A percentile compares a stretch with the other conserved stretches of the same genome.
Conservation (phyloP, 2,329 filamentous ascomycete species). For the Trichoderma harzianum region DNA sequence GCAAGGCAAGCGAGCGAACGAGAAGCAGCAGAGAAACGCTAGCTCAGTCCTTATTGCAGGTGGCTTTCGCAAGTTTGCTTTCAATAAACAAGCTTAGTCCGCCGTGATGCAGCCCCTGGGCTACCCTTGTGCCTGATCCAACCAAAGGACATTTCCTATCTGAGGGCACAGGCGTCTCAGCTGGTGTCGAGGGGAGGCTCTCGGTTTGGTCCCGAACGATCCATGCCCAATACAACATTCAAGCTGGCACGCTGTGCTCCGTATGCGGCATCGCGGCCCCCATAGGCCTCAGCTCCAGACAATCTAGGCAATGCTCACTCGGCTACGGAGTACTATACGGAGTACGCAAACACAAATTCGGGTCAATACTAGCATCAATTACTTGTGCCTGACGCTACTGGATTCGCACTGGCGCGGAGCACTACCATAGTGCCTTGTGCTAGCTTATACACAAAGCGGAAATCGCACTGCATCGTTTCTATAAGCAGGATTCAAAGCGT, state of each 20-base stretch:
- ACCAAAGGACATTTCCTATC: background rate
- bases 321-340: background rate
- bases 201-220: background rate
- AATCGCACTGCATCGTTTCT: background rate
- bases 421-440: background rate
- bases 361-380: background rate
- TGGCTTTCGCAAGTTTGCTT: background rate
- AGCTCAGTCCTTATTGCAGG: background rate
- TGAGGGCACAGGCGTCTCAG: background rate
- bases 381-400: background rate
- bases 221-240: background rate
- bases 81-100: background rate
- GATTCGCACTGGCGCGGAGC: background rate
- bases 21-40: background rate
- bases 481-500: background rate
- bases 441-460: background rate
- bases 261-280: background rate
- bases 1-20: background rate
- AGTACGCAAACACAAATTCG: background rate
- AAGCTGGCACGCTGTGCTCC: slow-evolving; percentile 4
- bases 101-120: background rate
- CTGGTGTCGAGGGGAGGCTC: background rate
- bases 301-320: background rate
- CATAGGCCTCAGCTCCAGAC: background rate
- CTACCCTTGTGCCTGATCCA: background rate